Conservation (phyloP, 495 filamentous ascomycete genomes). For the Tuber umbilicatum region DNA sequence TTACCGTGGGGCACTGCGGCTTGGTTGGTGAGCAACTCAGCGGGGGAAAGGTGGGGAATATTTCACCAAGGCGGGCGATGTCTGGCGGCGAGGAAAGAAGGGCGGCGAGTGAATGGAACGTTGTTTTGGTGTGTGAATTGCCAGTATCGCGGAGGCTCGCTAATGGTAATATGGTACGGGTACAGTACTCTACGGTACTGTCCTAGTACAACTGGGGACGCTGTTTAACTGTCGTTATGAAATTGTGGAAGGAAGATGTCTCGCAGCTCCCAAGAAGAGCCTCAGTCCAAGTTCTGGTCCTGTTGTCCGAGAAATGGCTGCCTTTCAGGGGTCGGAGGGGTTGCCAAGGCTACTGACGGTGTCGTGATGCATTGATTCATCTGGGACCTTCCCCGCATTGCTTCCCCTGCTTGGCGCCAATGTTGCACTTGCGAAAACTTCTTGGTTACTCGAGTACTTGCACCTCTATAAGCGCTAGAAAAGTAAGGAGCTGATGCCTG, state of each 20-base stretch:
- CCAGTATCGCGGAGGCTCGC: not conserved
- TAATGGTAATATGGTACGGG: not conserved
- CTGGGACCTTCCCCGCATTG: not conserved
- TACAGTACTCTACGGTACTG: too few relatives aligned
- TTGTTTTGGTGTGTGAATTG: not conserved
- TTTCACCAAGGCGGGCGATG: not conserved
- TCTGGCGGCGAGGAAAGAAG: not conserved
- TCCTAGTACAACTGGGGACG: not conserved
- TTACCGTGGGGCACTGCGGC: not conserved
- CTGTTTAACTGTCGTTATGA: not conserved
- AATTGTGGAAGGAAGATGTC: not conserved
- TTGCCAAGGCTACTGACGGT: not conserved
- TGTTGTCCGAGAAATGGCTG: not conserved
- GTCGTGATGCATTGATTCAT: not conserved
- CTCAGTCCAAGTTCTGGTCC: not conserved
- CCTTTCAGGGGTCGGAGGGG: not conserved
- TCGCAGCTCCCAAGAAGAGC: not conserved
- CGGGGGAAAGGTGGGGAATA: not conserved
- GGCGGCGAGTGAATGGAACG: not conserved
- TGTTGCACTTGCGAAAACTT: not conserved
- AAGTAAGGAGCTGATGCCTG: not conserved
- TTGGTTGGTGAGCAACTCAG: not conserved
- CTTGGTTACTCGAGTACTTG: not conserved
- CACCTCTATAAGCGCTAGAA: not conserved
- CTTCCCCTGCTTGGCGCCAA: not conserved